Conservation (phyloP, 441 rosid species). For the Gossypium aridum region DNA sequence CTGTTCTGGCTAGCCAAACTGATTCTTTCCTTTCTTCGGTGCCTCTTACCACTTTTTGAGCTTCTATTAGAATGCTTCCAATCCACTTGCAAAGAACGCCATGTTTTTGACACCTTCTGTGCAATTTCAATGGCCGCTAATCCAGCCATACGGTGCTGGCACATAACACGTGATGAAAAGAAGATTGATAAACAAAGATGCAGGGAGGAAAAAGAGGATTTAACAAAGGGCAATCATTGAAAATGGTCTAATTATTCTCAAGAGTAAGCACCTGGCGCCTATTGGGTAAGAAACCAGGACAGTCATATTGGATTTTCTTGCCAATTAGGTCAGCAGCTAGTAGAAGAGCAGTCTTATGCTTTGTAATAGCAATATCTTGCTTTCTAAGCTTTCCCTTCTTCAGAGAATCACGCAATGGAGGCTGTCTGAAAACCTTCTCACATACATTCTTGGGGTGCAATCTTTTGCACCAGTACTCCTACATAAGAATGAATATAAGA, state of each 20-base stretch:
- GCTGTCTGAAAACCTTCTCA: conserved; percentile 95
- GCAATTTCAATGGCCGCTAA: conserved; percentile 93
- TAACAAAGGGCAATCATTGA: neutral
- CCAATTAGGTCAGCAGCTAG: conserved; percentile 85
- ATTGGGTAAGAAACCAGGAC: conserved; percentile 12
- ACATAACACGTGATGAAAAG: conserved; percentile 24
- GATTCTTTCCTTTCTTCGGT: conserved; percentile 63
- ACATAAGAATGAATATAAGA: conserved; percentile 14
- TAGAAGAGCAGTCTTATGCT: conserved; percentile 71
- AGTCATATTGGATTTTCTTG: conserved; percentile 61
- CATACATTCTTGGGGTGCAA: conserved; percentile 94
- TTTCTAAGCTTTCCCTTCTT: conserved; percentile 86
- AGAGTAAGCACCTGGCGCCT: conserved; percentile 9
- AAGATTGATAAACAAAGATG: conserved; percentile 11
- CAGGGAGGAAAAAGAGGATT: neutral
- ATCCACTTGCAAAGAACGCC: conserved; percentile 79
- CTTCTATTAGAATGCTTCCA: conserved; percentile 64
- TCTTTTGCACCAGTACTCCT: conserved; percentile 99
- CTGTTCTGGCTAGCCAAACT: conserved; percentile 83
- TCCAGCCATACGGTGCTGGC: conserved; percentile 99
- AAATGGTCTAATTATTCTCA: neutral
- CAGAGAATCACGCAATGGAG: conserved; percentile 80
- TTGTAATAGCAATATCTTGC: conserved; percentile 79
- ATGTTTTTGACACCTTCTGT: conserved; percentile 86
- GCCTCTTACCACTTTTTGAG: conserved; percentile 60